phyloP scores from a whole-genome alignment of 257 asterid genomes.

The Solanum ahanhuiri region DNA sequence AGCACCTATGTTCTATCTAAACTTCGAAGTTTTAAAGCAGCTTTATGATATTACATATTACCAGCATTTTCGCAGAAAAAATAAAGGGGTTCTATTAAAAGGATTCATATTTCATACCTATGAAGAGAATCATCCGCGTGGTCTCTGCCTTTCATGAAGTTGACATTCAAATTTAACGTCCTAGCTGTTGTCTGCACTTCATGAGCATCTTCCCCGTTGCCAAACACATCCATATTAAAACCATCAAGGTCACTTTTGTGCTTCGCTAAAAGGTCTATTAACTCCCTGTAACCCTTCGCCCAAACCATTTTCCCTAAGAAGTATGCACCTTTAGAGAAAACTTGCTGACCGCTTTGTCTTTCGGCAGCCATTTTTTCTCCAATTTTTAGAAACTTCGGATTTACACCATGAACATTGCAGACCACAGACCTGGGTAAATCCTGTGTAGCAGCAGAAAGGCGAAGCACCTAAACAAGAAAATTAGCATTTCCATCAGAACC shows the following conservation, averaged over 20 bases:
- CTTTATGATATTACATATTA: background rate
- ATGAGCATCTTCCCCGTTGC: constrained; percentile 92
- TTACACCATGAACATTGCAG: constrained; percentile 97
- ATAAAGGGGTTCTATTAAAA: background rate
- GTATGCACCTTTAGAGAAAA: constrained; percentile 92
- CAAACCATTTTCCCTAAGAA: constrained; percentile 98
- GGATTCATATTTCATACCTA: constrained; percentile 56
- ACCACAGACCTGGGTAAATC: constrained; percentile 73
- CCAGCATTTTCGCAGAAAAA: background rate
- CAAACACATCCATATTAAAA: constrained; percentile 85
- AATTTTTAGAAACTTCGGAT: constrained; percentile 75
- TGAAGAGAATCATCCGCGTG: constrained; percentile 95
- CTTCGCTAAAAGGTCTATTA: constrained; percentile 75
- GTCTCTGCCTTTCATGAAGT: constrained; percentile 96
- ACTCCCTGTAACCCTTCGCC: constrained; percentile 97
- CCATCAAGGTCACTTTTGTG: constrained; percentile 72
- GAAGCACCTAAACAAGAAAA: constrained; percentile 51
- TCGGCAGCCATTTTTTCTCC: constrained; percentile 88
- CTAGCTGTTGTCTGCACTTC: constrained; percentile 87
- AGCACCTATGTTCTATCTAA: background rate
- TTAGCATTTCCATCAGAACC: background rate
- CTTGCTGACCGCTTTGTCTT: constrained; percentile 68
- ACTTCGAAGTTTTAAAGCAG: background rate
- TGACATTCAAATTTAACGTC: constrained; percentile 64
- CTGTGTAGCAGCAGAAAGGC: constrained; percentile 98